phyloP scores from a whole-genome alignment of 331 rosid species.

The Cydonia oblonga region DNA sequence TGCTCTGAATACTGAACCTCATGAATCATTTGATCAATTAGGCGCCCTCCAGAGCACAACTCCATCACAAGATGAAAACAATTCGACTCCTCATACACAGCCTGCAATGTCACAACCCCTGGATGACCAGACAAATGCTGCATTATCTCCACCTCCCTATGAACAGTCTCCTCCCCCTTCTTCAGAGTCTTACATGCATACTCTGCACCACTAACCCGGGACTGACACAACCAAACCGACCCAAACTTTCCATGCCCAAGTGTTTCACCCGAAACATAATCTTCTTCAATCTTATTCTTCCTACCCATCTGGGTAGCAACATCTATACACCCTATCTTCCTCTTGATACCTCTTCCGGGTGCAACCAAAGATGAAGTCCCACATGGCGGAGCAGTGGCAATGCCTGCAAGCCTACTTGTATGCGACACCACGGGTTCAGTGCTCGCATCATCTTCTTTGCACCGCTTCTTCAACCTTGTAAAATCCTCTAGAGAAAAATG shows the following conservation, averaged over 20 bases:
- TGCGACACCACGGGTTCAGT: constrained; percentile 38
- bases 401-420: constrained; percentile 75
- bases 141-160: constrained; percentile 98
- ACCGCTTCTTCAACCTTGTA: constrained; percentile 76
- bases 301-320: constrained; percentile 93
- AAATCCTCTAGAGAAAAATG: constrained; percentile 82
- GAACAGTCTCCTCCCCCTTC: constrained; percentile 95
- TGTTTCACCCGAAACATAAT: constrained; percentile 54
- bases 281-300: constrained; percentile 85
- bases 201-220: constrained; percentile 58
- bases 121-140: constrained; percentile 96
- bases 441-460: constrained; percentile 46
- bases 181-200: constrained; percentile 83
- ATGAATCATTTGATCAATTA: constrained; percentile 62
- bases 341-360: constrained; percentile 78
- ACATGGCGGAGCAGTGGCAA: constrained; percentile 95
- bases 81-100: constrained; percentile 81
- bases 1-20: constrained; percentile 76
- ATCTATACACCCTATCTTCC: constrained; percentile 97
- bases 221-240: constrained; percentile 69
- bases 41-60: constrained; percentile 81
- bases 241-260: constrained; percentile 94
- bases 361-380: constrained; percentile 69
- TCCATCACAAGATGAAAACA: constrained; percentile 98
- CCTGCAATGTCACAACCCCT: constrained; percentile 87